Percentiles rank a stretch among this genome's conserved stretches.
Evolutionary conservation across 2,329 filamentous ascomycete genomes (phyloP).

Genomic region (Trichoderma koningiopsis): DNA sequence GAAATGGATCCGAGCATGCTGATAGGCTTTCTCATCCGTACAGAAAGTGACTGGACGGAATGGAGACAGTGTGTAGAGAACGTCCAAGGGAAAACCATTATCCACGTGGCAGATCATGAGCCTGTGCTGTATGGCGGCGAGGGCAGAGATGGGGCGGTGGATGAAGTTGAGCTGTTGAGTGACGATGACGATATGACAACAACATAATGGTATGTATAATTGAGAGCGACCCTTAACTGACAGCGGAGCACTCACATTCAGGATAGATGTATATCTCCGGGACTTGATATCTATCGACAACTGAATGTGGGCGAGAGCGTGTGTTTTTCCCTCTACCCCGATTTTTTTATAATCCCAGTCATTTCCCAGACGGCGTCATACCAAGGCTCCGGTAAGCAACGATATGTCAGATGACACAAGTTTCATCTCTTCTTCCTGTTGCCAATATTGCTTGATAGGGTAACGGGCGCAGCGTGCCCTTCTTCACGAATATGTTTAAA

Average conservation of each 20-base stretch:
- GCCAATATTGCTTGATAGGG: conserved; percentile 24
- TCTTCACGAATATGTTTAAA: conserved; percentile 72
- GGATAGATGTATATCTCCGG: neutral
- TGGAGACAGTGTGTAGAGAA: conserved; percentile 79
- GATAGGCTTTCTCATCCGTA: conserved; percentile 84
- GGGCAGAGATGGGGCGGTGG: conserved; percentile 73
- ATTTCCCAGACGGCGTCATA: neutral
- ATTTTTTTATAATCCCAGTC: neutral
- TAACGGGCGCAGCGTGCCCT: conserved; percentile 61
- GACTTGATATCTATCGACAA: neutral
- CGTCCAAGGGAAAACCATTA: conserved; percentile 79
- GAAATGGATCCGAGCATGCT: conserved; percentile 99
- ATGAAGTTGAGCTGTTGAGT: conserved; percentile 88
- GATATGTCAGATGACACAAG: neutral
- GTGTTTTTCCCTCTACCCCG: neutral
- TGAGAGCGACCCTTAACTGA: neutral
- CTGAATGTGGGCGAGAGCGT: neutral
- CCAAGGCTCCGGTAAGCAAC: neutral
- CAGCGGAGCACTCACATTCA: neutral
- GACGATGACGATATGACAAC: conserved; percentile 51
- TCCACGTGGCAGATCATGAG: conserved; percentile 77
- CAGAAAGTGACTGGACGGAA: conserved; percentile 78
- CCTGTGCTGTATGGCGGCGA: conserved; percentile 54
- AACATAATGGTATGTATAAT: conserved; percentile 25
- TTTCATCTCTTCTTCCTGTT: conserved; percentile 40